phyloP scores from a whole-genome alignment of 441 rosid species.

The Manihot esculenta region DNA sequence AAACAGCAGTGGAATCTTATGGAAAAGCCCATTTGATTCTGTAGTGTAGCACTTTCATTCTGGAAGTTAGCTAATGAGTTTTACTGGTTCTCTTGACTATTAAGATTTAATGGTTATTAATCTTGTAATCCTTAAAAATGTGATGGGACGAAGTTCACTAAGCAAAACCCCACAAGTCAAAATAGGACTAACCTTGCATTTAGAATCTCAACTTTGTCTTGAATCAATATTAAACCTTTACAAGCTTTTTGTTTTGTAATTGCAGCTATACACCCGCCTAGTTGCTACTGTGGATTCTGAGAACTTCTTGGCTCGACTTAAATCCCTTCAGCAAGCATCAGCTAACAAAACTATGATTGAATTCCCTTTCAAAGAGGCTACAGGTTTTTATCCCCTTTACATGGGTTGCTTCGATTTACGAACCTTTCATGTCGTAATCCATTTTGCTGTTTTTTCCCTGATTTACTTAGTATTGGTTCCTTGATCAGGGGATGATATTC shows the following conservation, averaged over 20 bases:
- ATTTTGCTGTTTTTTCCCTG: neutral
- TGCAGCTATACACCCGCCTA: slow-evolving; percentile 64
- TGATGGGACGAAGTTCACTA: neutral
- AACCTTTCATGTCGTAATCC: neutral
- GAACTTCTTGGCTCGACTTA: slow-evolving; percentile 56
- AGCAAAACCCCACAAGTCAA: neutral
- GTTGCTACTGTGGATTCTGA: slow-evolving; percentile 68
- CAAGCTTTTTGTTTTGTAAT: neutral
- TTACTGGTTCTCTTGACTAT: neutral
- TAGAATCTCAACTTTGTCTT: neutral
- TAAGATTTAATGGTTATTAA: neutral
- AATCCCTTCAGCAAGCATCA: slow-evolving; percentile 47
- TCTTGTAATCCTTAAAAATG: neutral
- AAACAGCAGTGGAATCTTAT: neutral
- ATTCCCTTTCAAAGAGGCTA: slow-evolving; percentile 83
- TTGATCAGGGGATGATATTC: slow-evolving; percentile 57
- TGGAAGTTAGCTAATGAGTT: neutral
- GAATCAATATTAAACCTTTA: slow-evolving; percentile 3
- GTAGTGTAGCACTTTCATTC: neutral
- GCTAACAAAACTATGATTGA: slow-evolving; percentile 42
- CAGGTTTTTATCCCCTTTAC: slow-evolving; percentile 43
- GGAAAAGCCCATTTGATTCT: neutral
- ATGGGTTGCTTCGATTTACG: neutral
- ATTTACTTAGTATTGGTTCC: slow-evolving; percentile 5
- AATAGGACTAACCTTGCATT: neutral